Percentiles rank a stretch among this genome's conserved stretches.
These are phyloP conservation scores for Lactarius hengduanensis DNA, from an alignment of 768 basidiomycete genomes.

Conservation along the genomic window DNA sequence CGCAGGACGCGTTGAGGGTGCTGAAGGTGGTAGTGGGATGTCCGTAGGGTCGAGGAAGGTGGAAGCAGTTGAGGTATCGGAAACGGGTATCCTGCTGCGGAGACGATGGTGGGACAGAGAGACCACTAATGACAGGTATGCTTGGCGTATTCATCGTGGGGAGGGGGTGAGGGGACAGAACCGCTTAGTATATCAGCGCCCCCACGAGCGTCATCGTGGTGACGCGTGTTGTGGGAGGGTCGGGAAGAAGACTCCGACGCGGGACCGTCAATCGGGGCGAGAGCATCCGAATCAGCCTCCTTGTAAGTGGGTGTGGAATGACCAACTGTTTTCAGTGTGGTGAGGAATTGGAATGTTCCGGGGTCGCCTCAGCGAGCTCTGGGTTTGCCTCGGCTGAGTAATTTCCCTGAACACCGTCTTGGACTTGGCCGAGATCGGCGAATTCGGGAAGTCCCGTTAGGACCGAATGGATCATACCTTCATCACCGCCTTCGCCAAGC, in stretches of 20 bases:
- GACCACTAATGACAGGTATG: neutral
- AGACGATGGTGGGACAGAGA: neutral
- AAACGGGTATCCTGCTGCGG: neutral
- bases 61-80: neutral
- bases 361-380: neutral
- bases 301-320: neutral
- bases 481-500: slow-evolving; percentile 68
- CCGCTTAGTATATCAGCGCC: too few relatives aligned
- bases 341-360: neutral
- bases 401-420: slow-evolving; percentile 1
- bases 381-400: neutral
- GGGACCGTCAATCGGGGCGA: neutral
- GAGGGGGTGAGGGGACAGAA: neutral
- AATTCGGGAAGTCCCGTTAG: slow-evolving; percentile 65
- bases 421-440: slow-evolving; percentile 40
- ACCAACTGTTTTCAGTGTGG: neutral
- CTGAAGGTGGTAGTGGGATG: slow-evolving; percentile 24
- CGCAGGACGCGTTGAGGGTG: slow-evolving; percentile 11
- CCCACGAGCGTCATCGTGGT: neutral
- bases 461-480: slow-evolving; percentile 79
- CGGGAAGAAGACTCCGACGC: neutral
- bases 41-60: slow-evolving; percentile 13
- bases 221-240: neutral
- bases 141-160: slow-evolving; percentile 2
- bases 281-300: neutral